Evolutionary conservation across 169 alveolate genomes (phyloP), one percentile per base, ranked within the genome.

Genomic region (Amoebophrya sp.): DNA sequence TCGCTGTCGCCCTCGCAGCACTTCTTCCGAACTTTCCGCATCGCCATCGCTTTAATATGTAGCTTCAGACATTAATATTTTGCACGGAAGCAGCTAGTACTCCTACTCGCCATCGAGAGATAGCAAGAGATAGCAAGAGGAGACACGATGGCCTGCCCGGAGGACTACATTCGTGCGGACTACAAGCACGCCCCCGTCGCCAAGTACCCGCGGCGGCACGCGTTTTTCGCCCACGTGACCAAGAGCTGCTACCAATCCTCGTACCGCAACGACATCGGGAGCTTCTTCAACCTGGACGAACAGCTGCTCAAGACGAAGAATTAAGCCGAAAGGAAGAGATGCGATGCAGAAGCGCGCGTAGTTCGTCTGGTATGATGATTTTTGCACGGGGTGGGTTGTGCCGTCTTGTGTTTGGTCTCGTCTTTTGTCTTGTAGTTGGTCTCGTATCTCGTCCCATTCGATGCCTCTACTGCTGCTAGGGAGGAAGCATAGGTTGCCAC

Each of bases 251-350:
- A 40, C n/a, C 89, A 78, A 78, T 13, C 41, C 20, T 7, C 48
- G 26, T 78, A 78, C 89, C 89, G 89, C 20, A 16, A 78, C 5
- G 48, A 78, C 89, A 78, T 78, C 89, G 43, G 48, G 89, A 31
- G 89, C 78, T 58, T 58, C 23, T 58, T 58, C 78, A 29, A 58
- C 78, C 23, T 58, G 78, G 34, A 58, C 20, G 48, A 4, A 42
- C 4, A n/a, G n/a, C n/a, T n/a, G 48, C 13, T 42, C 10, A 45
- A 45, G 18, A 45, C n/a, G n/a, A 10, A 45, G 67, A 18, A 45
- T 45, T 45, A 45, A 45, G 67, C n/a, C 67, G 67, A 15, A 15
- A 10, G 10, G 67, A 45, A 18, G 67, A 45, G n/a, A 45, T 45
- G 67, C 67, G 10, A 15, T 18, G 67, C 18, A 45, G 67, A 45